Conservation (phyloP, 2,329 filamentous ascomycete genomes). For the Sphaerulina musiva region DNA sequence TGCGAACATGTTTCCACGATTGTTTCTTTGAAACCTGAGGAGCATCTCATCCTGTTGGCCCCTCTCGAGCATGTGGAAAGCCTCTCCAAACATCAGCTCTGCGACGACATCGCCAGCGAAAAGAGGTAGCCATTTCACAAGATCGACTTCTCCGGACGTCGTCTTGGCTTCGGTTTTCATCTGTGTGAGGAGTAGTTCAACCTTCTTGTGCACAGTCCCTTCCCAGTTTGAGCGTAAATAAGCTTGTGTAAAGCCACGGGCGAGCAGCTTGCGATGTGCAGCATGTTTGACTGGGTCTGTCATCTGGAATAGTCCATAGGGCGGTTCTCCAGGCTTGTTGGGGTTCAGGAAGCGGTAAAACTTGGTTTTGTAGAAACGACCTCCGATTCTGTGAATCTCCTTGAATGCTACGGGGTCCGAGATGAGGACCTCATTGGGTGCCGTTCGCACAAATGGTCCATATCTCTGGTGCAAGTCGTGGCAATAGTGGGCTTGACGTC, state of each 20-base stretch:
- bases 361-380: constrained; percentile 24
- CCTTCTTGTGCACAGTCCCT: constrained; percentile 29
- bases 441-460: constrained; percentile 26
- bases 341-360: constrained; percentile 24
- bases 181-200: constrained; percentile 27
- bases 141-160: constrained; percentile 32
- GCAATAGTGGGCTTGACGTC: constrained; percentile 33
- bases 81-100: constrained; percentile 35
- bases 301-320: constrained; percentile 34
- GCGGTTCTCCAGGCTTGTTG: constrained; percentile 10
- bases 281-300: constrained; percentile 33
- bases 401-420: constrained; percentile 25
- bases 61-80: constrained; percentile 34
- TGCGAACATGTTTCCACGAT: constrained; percentile 5
- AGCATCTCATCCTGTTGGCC: constrained; percentile 18
- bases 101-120: constrained; percentile 37
- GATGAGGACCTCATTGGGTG: constrained; percentile 25
- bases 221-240: constrained; percentile 34
- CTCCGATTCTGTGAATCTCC: constrained; percentile 25
- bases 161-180: constrained; percentile 27
- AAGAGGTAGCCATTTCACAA: constrained; percentile 36
- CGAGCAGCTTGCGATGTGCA: constrained; percentile 32
- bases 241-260: constrained; percentile 31
- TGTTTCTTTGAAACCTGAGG: background rate
- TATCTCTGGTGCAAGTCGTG: constrained; percentile 33